Base-by-base conservation (phyloP, 75 land plant species). In the Selaginella tamariscina region DNA sequence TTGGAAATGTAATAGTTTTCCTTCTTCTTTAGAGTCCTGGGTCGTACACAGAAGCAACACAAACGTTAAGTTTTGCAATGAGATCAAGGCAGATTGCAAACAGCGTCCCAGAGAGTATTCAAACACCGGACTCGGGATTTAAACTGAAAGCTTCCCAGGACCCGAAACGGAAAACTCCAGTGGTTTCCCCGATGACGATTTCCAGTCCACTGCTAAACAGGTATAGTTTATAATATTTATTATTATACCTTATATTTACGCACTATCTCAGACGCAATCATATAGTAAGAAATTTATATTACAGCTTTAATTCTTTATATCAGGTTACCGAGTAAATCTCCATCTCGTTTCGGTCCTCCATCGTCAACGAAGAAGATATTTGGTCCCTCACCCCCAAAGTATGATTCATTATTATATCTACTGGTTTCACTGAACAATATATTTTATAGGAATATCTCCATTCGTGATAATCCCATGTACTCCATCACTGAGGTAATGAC, bases 51-150 rank as follows among this genome's bases (percentile, higher is more conserved):
- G 62, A 59, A 59, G 62, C 62, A 5, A 23, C 62, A 23, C 62
- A 59, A 23, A 59, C 62, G 21, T 26, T 59, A 23, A 5, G 62
- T 26, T 21, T 59, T 2, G 62, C 62, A 59, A 23, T 26, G 8
- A 59, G 62, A 59, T 59, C 62, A 27, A 59, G 62, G 62, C 62
- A 59, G 62, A 59, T 59, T 59, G 62, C 62, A 23, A 23, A 59
- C 21, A 49, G 54, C 18, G 20, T 49, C 11, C 26, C 62, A 9
- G 26, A 21, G n/a, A 59, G 21, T 23, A 23, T 26, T 59, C n/a
- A 59, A 27, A 2, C 26, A n/a, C 24, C 62, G 23, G 62, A 59
- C n/a, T 23, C 62, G 23, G 21, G 23, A 59, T 23, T 26, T 59
- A 59, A 27, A 59, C 62, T 49, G 20, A 49, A 49, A 49, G 18